These are phyloP conservation scores for Agapanthus africanus DNA, from an alignment of 106 monocot species.

Conservation along the genomic window DNA sequence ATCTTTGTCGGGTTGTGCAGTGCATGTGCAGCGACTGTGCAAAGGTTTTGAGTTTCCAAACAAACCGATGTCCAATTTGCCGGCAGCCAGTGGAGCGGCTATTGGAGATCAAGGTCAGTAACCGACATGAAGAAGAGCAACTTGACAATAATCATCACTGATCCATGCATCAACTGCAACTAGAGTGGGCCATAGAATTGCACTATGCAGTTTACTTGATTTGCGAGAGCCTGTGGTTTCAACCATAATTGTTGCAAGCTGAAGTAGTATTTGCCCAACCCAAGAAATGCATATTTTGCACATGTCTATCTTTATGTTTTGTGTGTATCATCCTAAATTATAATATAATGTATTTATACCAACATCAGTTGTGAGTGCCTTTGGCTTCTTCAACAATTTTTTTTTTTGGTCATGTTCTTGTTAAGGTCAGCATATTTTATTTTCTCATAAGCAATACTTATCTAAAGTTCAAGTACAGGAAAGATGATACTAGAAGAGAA, in stretches of 20 bases:
- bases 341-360: no score
- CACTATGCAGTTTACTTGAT: background rate
- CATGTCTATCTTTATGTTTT: no score
- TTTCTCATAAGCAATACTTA: no score
- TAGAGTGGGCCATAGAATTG: background rate
- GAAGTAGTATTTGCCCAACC: constrained; percentile 6
- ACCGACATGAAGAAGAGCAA: constrained; percentile 6
- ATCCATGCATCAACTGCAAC: background rate
- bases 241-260: background rate
- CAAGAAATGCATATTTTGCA: no score
- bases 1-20: constrained; percentile 17
- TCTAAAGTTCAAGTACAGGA: no score
- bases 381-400: no score
- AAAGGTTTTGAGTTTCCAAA: constrained; percentile 42
- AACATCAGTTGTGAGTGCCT: no score
- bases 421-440: no score
- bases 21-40: constrained; percentile 71
- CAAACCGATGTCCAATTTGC: constrained; percentile 60
- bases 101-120: constrained; percentile 37
- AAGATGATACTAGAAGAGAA: no score
- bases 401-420: no score
- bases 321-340: no score
- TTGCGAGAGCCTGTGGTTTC: background rate
- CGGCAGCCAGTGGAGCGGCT: constrained; percentile 52
- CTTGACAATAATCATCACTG: background rate